Percentiles rank a stretch among this genome's conserved stretches.
Conservation (phyloP, 2,329 filamentous ascomycete genomes). For the Thermoascus crustaceus region DNA sequence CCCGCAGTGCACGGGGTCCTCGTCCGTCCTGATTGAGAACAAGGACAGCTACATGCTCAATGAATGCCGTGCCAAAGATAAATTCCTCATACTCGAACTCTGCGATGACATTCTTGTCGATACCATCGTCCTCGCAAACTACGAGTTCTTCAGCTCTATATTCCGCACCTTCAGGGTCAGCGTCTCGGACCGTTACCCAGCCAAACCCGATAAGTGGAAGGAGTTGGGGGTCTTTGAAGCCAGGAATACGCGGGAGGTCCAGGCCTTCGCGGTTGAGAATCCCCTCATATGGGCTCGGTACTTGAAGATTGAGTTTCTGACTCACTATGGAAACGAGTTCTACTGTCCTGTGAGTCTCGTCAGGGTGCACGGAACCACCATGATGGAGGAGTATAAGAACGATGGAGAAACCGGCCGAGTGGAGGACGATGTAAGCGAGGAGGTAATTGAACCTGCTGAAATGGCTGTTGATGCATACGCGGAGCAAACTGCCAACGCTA, state of each 20-base stretch:
- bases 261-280: constrained; percentile 89
- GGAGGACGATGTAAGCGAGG: constrained; percentile 55
- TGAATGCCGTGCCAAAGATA: constrained; percentile 76
- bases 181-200: constrained; percentile 89
- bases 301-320: constrained; percentile 80
- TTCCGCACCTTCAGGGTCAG: constrained; percentile 84
- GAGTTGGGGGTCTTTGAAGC: constrained; percentile 83
- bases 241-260: constrained; percentile 84
- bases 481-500: constrained; percentile 24
- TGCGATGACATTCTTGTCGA: constrained; percentile 83
- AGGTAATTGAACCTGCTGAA: constrained; percentile 24
- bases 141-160: constrained; percentile 98
- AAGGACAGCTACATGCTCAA: constrained; percentile 99
- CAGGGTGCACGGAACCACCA: constrained; percentile 83
- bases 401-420: constrained; percentile 60
- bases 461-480: constrained; percentile 10
- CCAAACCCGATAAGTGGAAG: constrained; percentile 87
- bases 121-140: constrained; percentile 94
- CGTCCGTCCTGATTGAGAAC: constrained; percentile 85
- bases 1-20: constrained; percentile 74
- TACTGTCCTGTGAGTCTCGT: constrained; percentile 90
- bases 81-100: constrained; percentile 89
- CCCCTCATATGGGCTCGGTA: constrained; percentile 95
- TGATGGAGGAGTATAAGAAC: constrained; percentile 90
- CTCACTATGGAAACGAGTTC: constrained; percentile 91